These are phyloP conservation scores for Zelopaecilomyces penicillatus DNA, from an alignment of 2,329 filamentous ascomycete species.

Conservation along the genomic window DNA sequence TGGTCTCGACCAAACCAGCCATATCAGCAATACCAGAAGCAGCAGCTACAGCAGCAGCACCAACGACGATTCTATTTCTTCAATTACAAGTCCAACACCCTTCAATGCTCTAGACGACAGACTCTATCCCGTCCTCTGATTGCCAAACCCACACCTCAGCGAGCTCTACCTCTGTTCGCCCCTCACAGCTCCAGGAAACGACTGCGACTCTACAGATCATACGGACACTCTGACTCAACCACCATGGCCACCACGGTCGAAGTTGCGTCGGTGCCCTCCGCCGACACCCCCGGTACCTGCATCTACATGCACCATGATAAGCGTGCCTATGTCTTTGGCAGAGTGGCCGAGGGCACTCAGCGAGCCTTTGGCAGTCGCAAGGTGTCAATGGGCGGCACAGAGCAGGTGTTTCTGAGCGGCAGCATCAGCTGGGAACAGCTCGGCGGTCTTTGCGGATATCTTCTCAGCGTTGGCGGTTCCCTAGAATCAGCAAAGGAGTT, in stretches of 20 bases:
- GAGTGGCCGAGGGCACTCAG: constrained; percentile 76
- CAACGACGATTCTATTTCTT: neutral
- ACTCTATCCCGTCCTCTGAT: neutral
- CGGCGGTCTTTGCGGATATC: constrained; percentile 76
- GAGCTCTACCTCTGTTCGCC: neutral
- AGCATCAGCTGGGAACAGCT: constrained; percentile 64
- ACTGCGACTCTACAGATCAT: constrained; percentile 10
- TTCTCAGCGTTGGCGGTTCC: constrained; percentile 73
- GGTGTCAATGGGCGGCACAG: constrained; percentile 53
- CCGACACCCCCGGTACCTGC: constrained; percentile 75
- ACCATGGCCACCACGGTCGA: constrained; percentile 68
- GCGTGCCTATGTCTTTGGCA: constrained; percentile 78
- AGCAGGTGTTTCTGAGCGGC: constrained; percentile 78
- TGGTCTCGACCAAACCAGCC: too few relatives aligned
- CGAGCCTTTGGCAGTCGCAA: constrained; percentile 64
- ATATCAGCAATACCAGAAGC: too few relatives aligned
- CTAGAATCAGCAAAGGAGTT: constrained; percentile 39
- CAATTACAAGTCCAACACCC: too few relatives aligned
- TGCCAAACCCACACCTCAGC: neutral
- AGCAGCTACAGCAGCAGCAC: neutral
- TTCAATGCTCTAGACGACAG: too few relatives aligned
- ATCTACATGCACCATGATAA: constrained; percentile 73
- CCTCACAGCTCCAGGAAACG: neutral
- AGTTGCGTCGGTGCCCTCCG: constrained; percentile 72
- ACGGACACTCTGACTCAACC: constrained; percentile 5